Percentiles rank a stretch among this genome's conserved stretches.
phyloP scores from a whole-genome alignment of 1,284 basidiomycete genomes.

The Naganishia cerealis region DNA sequence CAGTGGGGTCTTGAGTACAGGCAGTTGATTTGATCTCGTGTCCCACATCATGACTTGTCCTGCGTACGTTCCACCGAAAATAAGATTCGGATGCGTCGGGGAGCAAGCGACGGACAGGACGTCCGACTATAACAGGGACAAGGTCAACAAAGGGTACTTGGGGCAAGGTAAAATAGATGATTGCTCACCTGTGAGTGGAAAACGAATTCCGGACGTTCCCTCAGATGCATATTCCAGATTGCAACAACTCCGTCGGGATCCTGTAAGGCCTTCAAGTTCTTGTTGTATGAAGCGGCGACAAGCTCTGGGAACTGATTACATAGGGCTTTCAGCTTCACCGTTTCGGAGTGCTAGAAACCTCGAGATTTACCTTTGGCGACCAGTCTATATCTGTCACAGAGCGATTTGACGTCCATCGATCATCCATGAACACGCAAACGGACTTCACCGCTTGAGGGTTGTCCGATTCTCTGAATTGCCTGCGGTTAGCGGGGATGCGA shows the following conservation, averaged over 20 bases:
- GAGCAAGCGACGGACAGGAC: slow-evolving; percentile 94
- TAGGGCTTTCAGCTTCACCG: background rate
- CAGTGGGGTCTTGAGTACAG: slow-evolving; percentile 92
- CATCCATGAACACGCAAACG: slow-evolving; percentile 83
- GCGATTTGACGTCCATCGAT: slow-evolving; percentile 81
- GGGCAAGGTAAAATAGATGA: background rate
- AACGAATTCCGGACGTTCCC: slow-evolving; percentile 93
- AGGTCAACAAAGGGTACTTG: background rate
- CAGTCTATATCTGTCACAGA: slow-evolving; percentile 96
- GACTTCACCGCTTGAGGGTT: slow-evolving; percentile 84
- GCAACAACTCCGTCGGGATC: slow-evolving; percentile 95
- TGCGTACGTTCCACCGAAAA: slow-evolving; percentile 96
- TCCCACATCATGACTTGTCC: slow-evolving; percentile 99
- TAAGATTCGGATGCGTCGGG: slow-evolving; percentile 93
- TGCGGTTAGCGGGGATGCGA: slow-evolving; percentile 18
- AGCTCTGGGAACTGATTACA: slow-evolving; percentile 82
- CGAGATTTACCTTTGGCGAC: slow-evolving; percentile 76
- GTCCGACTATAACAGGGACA: slow-evolving; percentile 69
- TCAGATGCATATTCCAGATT: slow-evolving; percentile 93
- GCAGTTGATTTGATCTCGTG: slow-evolving; percentile 91
- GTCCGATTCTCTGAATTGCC: slow-evolving; percentile 69
- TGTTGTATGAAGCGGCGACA: slow-evolving; percentile 91
- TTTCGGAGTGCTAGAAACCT: background rate
- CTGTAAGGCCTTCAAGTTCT: slow-evolving; percentile 83
- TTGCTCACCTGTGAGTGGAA: slow-evolving; percentile 84